Conservation (phyloP, 495 filamentous ascomycete genomes). For the Penicillium cataractarum region DNA sequence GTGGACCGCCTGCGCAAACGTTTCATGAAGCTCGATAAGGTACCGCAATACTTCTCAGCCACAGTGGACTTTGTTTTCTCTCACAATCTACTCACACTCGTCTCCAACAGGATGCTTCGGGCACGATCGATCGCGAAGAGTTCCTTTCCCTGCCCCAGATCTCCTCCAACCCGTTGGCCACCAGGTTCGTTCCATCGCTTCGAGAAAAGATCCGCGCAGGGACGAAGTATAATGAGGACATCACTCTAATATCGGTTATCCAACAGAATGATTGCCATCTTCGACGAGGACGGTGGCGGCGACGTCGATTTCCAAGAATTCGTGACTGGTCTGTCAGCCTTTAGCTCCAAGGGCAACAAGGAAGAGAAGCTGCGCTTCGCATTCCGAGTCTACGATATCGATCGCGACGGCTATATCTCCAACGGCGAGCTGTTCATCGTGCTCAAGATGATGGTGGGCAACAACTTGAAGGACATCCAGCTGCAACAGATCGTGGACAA, state of each 20-base stretch:
- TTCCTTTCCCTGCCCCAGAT: slow-evolving; percentile 97
- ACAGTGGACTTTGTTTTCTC: not conserved
- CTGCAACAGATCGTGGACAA: slow-evolving; percentile 96
- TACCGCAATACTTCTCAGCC: slow-evolving; percentile 34
- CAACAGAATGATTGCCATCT: slow-evolving; percentile 95
- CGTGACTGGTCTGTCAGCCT: slow-evolving; percentile 91
- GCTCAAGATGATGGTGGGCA: slow-evolving; percentile 99
- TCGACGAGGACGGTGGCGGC: slow-evolving; percentile 97
- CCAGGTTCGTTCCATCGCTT: slow-evolving; percentile 59
- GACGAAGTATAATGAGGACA: not conserved
- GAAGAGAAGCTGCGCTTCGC: slow-evolving; percentile 97
- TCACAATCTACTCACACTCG: not conserved
- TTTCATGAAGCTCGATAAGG: slow-evolving; percentile 99
- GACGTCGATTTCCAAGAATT: slow-evolving; percentile 99
- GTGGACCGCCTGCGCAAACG: slow-evolving; percentile 93
- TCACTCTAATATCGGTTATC: not conserved
- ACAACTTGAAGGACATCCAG: slow-evolving; percentile 98
- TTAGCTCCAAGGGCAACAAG: slow-evolving; percentile 97
- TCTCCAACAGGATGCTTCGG: slow-evolving; percentile 80
- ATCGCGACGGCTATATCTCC: slow-evolving; percentile 97
- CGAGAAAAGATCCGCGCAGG: not conserved
- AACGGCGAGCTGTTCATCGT: slow-evolving; percentile 99
- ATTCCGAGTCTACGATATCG: slow-evolving; percentile 99
- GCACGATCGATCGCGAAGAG: slow-evolving; percentile 97
- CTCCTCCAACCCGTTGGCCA: slow-evolving; percentile 95